Evolutionary conservation across 140 eudicot genomes (phyloP), one percentile per base, ranked within the genome.

Genomic region (Flaveria floridana): DNA sequence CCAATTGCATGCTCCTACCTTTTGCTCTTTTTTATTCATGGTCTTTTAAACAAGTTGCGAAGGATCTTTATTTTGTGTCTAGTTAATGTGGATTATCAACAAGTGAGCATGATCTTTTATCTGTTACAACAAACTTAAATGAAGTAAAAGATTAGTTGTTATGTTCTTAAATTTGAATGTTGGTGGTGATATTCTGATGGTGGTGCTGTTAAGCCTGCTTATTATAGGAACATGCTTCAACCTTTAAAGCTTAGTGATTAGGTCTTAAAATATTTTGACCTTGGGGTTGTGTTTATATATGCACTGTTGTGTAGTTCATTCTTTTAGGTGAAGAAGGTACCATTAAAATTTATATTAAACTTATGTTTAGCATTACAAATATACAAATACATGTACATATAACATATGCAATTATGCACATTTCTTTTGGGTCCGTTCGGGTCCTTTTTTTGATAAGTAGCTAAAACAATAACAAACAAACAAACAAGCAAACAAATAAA

Each of bases 141-240:
- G 58, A 55, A 26, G 70, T 7, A 55, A 69, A 68, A 69, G 39
- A 53, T 25, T 25, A 2, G 16, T 5, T 55, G 9, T 23, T 42
- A 39, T 15, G 26, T 65, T 51, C 15, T 8, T 53, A 20, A 55
- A 7, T 76, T 15, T 15, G 18, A 39, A 42, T 47, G 20, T 34
- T n/a, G 72, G 57, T 48, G 21, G 52, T 15, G 56, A 19, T 39
- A 34, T 53, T 68, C 48, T 6, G 20, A 39, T 56, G 64, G 21
- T 62, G 51, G 61, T 34, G 28, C 56, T 21, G 4, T 75, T 28
- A 19, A 34, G 34, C 37, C 26, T 30, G 18, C 57, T 19, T 46
- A 19, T 58, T 47, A 20, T 50, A 12, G 19, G 52, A 70, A 78
- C 63, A 44, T 70, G 81, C 37, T 59, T 70, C 20, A 72, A 18